phyloP scores from a whole-genome alignment of 495 filamentous ascomycete species.

The Aspergillus hancockii region DNA sequence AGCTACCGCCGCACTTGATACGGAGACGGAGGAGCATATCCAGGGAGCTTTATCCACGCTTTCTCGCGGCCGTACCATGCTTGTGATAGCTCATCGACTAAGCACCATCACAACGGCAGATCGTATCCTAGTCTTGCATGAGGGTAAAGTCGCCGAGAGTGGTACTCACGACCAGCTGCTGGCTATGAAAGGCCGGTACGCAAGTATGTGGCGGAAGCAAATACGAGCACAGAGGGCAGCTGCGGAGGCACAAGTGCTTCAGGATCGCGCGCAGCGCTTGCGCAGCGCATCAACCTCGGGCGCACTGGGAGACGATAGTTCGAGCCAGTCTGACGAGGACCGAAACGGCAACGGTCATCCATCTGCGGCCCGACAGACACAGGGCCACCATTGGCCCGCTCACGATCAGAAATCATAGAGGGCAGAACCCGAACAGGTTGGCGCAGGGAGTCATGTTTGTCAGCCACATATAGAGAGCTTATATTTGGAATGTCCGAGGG shows the following conservation, averaged over 20 bases:
- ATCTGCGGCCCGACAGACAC: constrained; percentile 24
- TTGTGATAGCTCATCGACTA: constrained; percentile 83
- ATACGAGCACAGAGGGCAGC: constrained; percentile 83
- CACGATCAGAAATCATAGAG: background rate
- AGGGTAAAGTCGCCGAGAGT: constrained; percentile 78
- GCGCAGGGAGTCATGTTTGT: constrained; percentile 15
- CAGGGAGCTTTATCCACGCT: constrained; percentile 81
- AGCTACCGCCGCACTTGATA: constrained; percentile 92
- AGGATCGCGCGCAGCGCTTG: constrained; percentile 47
- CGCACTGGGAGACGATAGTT: constrained; percentile 46
- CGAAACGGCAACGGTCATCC: constrained; percentile 35
- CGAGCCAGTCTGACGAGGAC: constrained; percentile 55
- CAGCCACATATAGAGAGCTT: constrained; percentile 11
- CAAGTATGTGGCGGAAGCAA: constrained; percentile 95
- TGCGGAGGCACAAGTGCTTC: constrained; percentile 65
- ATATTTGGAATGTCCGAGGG: constrained; percentile 15
- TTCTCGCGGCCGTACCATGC: constrained; percentile 79
- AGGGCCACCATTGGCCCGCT: constrained; percentile 15
- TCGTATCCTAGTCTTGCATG: constrained; percentile 89
- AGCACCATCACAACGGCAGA: constrained; percentile 94
- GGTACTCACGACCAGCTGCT: constrained; percentile 88
- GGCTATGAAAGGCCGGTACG: constrained; percentile 74
- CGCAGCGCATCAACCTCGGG: constrained; percentile 41
- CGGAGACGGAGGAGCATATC: constrained; percentile 94
- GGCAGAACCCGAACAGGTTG: constrained; percentile 15